These are phyloP conservation scores for Fallopia convolvulus DNA, from an alignment of 148 eudicot species.

Conservation along the genomic window DNA sequence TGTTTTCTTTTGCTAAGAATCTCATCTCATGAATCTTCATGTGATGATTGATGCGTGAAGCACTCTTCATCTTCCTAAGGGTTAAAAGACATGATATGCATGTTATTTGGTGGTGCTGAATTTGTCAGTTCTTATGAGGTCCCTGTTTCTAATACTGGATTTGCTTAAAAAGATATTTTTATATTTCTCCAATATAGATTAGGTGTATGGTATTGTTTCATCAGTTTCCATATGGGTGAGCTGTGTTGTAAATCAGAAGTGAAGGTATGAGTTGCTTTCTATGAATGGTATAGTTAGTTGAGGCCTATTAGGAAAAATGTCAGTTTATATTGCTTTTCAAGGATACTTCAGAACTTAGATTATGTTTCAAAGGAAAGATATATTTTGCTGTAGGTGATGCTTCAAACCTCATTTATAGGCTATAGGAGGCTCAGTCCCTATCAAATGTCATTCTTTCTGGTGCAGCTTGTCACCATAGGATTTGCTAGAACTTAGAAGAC, in stretches of 20 bases:
- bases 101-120: neutral
- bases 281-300: neutral
- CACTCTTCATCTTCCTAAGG: neutral
- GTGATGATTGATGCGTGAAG: neutral
- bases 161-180: neutral
- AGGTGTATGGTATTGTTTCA: conserved; percentile 4
- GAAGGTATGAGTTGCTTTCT: neutral
- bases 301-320: neutral
- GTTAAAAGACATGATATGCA: neutral
- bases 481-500: neutral
- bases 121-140: neutral
- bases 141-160: neutral
- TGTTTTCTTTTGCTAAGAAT: neutral
- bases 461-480: neutral
- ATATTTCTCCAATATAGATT: neutral
- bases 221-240: neutral
- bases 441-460: neutral
- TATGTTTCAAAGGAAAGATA: neutral
- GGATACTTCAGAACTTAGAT: neutral
- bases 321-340: conserved; percentile 1
- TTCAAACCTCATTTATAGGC: neutral
- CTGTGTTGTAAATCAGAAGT: neutral
- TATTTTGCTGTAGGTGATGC: neutral
- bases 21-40: no score
- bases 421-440: neutral